Base-by-base conservation (phyloP, 2,329 filamentous ascomycete species). In the Graphiopsis chlorocephala region DNA sequence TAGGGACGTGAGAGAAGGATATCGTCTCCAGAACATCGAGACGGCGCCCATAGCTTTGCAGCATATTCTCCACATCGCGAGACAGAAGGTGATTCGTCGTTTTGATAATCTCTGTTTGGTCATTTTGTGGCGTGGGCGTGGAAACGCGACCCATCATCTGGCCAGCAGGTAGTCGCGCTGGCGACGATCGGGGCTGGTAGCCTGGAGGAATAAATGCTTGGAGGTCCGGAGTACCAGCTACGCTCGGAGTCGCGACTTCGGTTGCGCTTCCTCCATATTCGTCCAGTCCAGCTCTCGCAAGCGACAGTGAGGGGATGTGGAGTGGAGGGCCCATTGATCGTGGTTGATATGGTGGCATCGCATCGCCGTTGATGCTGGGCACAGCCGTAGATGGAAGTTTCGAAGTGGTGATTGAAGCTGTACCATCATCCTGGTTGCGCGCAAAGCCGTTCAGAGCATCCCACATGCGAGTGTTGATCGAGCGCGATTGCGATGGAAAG, bases 11-110 rank as follows among this genome's bases (percentile, higher is more conserved):
- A 26, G 86, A 86, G 71, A 92, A 91, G 0, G 89, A 92, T 1
- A 85, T 81, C 59, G 84, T 90, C 76, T 94, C 91, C 6, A 93
- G 80, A 63, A 82, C 80, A 57, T 91, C 88, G 14, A 94, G 75
- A 1, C 91, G 87, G 61, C 85, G 82, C 42, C 86, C 86, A 42
- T 72, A 74, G 47, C 72, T 70, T 28, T 70, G 70, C 11, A 76
- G 67, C 65, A 92, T 85, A 20, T 84, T 82, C 65, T 84, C 79
- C 63, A 77, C 67, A 29, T 77, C 75, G 35, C 68, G 65, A 89
- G 81, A n/a, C 20, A 72, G 57, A 17, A 66, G 28, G 15, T 50
- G 53, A 5, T 50, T 42, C 11, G 25, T 59, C 14, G 29, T 29
- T 20, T 28, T 29, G 26, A 2, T 20, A 11, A 17, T 25, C 10